Evolutionary conservation across 768 basidiomycete species (phyloP), one percentile per base, ranked within the genome.

Genomic region (Leccinum subgranulosum): DNA sequence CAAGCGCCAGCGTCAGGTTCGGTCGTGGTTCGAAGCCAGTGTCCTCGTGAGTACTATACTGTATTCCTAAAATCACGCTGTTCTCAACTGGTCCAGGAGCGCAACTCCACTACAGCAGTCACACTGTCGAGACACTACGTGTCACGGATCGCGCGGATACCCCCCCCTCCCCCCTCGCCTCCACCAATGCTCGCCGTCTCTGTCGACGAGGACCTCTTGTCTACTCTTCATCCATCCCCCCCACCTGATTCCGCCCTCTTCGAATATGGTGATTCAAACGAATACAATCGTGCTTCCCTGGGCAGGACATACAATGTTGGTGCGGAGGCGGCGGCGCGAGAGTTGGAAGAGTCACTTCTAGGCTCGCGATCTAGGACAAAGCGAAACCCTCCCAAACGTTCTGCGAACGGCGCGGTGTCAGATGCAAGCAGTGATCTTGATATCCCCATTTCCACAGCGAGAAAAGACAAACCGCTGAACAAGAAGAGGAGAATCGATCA

Each of bases 1-100:
- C 66, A 85, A 84, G 67, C 83, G 90, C 51, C 83, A 85, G 70
- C 83, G 81, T 51, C 86, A 88, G 61, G 81, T 92, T 6, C 86
- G 85, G 58, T 80, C 84, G 49, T 88, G 83, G 78, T 92, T 91
- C 63, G 84, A 88, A 66, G 78, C 80, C 27, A 86, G 81, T 67
- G 74, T 84, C 55, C 74, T 84, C 65, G 90, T 91, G 66, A 70
- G 81, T 53, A 34, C 49, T 54, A 36, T 47, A 27, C 54, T 23
- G 9, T n/a, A 5, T 56, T 31, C 52, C 11, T 28, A 6, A 17
- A 21, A 9, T 7, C 3, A 1, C 34, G 9, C 53, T 34, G 27
- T 61, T 63, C 49, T 60, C 50, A 41, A 12, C 54, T 59, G 46
- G n/a, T 61, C 29, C 62, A 93, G 90, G 86, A 88, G 67, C 84